Base-by-base conservation (phyloP, 371 early-diverging fungal genomes). In the Actinomucor elegans region DNA sequence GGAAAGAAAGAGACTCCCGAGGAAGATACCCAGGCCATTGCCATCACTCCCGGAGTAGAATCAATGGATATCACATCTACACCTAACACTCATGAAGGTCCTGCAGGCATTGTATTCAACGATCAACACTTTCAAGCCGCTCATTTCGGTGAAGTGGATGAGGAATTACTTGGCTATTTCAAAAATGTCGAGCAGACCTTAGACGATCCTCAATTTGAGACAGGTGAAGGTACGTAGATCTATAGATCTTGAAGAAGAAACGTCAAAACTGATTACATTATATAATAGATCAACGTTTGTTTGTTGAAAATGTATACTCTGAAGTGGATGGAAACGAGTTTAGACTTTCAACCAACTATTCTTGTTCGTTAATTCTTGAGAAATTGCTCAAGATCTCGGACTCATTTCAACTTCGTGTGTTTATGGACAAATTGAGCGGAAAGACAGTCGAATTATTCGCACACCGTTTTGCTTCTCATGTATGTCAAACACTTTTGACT, bases 391-490 rank as follows among this genome's bases (percentile, higher is more conserved):
- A 78, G 33, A 56, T 81, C 7, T 88, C 92, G 1, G 80, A 84
- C 54, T 85, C 85, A 57, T 83, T 84, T 45, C 90, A 90, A 58
- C 67, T 93, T 28, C 80, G 90, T 24, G 79, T 87, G 6, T 85
- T 91, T 52, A 74, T 84, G 60, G 80, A 84, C 61, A 73, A 80
- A 35, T 62, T 90, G 18, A 77, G 71, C 43, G 89, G 91, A 52
- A 79, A 84, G 72, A 80, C 79, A 27, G 61, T 85, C 18, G 80
- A 81, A 52, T 72, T 93, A 36, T 88, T 90, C 37, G 78, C 85
- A 5, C 91, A 94, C 66, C 86, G 88, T 42, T 93, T 90, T 53
- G 92, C 88, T 5, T 93, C 93, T 3, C 94, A 94, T 45, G 92
- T 92, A 2, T 79, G 81, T 44, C 94, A 94, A 66, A 89, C 92